These are phyloP conservation scores for Arachis monticola DNA, from an alignment of 331 rosid species.

Conservation along the genomic window DNA sequence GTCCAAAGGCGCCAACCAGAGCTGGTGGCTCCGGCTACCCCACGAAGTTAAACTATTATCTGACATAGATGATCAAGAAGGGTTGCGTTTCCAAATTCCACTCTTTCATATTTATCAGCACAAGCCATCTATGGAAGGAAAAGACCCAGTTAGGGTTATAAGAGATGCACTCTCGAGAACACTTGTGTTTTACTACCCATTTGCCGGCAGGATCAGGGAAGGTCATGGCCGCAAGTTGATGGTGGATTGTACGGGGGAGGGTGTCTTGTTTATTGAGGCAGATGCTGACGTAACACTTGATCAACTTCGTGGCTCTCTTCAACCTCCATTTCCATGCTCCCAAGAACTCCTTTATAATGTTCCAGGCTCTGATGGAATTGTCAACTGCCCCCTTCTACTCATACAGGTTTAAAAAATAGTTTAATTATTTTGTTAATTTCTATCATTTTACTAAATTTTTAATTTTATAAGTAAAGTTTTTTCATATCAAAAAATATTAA, in stretches of 20 bases:
- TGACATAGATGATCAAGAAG: constrained; percentile 35
- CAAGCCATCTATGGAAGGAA: constrained; percentile 15
- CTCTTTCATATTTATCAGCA: background rate
- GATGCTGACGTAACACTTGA: constrained; percentile 20
- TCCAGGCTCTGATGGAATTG: too few relatives aligned
- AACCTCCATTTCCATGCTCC: too few relatives aligned
- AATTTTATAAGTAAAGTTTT: too few relatives aligned
- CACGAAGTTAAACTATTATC: constrained; percentile 6
- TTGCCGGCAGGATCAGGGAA: constrained; percentile 39
- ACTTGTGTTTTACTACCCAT: constrained; percentile 32
- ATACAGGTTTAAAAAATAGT: too few relatives aligned
- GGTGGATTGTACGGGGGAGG: constrained; percentile 38
- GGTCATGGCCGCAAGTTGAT: constrained; percentile 11
- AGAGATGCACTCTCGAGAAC: constrained; percentile 14
- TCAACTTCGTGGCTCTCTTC: too few relatives aligned
- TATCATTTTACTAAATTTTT: too few relatives aligned
- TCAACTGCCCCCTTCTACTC: too few relatives aligned
- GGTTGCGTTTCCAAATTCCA: constrained; percentile 3
- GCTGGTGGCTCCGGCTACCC: constrained; percentile 16
- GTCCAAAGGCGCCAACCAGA: constrained; percentile 27
- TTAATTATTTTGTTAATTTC: too few relatives aligned
- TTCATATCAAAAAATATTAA: too few relatives aligned
- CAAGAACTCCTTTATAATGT: too few relatives aligned
- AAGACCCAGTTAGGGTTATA: constrained; percentile 18
- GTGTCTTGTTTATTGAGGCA: constrained; percentile 24